Evolutionary conservation across 148 eudicot species (phyloP), one percentile per base, ranked within the genome.

Genomic region (Spergularia bocconei): DNA sequence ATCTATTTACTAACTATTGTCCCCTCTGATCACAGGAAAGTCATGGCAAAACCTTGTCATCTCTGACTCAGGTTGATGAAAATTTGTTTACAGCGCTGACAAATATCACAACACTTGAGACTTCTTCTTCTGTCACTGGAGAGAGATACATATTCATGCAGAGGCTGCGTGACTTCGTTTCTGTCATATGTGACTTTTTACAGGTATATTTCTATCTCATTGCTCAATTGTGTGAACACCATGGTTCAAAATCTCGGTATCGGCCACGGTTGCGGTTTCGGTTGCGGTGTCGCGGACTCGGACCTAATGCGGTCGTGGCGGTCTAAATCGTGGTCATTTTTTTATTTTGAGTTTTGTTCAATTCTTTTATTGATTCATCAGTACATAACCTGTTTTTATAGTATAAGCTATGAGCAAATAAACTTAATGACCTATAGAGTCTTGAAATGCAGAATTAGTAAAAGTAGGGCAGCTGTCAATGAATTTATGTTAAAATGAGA

Each of bases 81-180:
- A 90, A 87, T 80, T 79, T 95, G 63, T 57, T 91, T 52, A 78
- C 90, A 56, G 87, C 98, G 13, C 77, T 95, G 76, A 71, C 68
- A 74, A 95, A 86, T 67, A 85, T 92, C 65, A 84, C 87, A 51
- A 77, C 78, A 61, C 88, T 90, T 50, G 98, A 95, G 79, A 81
- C 82, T 51, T 81, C 92, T 68, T 77, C 90, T 44, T 76, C 90
- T 83, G 91, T 85, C 56, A 91, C 96, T 62, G 96, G 96, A 81
- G 96, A 95, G 90, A 95, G 91, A 90, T 95, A 87, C 89, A 80
- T 95, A 78, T 95, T 92, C 84, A 90, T 95, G 98, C 97, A 92
- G 88, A 89, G 87, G 91, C 92, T 90, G 82, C 98, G 97, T 78
- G 97, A 92, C 76, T 95, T 89, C 86, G 88, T 95, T 79, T 88